Conservation (phyloP, 345 rosid genomes). For the Eucalyptus marginata region DNA sequence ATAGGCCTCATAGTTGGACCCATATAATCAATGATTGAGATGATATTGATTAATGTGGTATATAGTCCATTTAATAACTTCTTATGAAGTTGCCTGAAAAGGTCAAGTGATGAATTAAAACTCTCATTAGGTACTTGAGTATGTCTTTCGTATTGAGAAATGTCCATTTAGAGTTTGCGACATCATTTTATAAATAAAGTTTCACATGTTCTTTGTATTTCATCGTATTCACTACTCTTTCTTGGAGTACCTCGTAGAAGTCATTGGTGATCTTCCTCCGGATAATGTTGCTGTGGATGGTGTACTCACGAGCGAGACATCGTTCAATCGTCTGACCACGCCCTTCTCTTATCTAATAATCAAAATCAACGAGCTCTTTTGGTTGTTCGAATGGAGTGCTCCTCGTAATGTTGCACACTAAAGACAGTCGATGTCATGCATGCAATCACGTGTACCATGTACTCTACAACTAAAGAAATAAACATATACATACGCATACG, state of each 20-base stretch:
- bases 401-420: background rate
- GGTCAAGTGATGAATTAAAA: background rate
- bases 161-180: background rate
- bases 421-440: background rate
- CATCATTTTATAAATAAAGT: too few relatives aligned
- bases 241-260: background rate
- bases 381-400: background rate
- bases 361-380: background rate
- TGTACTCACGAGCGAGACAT: constrained; percentile 1
- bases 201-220: background rate
- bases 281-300: background rate
- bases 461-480: background rate
- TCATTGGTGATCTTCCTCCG: background rate
- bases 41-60: background rate
- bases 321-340: background rate
- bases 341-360: background rate
- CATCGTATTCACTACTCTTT: background rate
- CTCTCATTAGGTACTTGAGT: background rate
- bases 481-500: background rate
- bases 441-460: background rate
- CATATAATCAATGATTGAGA: background rate
- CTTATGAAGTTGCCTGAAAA: background rate
- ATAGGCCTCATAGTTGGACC: background rate
- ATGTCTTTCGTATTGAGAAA: background rate
- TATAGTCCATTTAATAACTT: background rate